Base-by-base conservation (phyloP, 768 basidiomycete genomes). In the Amanita rimosa region DNA sequence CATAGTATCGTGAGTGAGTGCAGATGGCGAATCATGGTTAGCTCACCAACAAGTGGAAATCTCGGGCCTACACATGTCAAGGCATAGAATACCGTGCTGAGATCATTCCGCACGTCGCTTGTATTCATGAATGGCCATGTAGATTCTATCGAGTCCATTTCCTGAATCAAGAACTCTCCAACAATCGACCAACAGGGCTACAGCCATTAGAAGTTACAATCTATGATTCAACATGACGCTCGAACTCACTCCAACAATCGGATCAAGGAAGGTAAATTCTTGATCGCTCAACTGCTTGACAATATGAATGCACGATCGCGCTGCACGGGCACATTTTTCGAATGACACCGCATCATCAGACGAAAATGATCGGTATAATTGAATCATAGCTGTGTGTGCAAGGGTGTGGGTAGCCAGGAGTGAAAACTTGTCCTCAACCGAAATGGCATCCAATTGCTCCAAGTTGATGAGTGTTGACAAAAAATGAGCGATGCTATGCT, bases 231-330 rank as follows among this genome's bases (percentile, higher is more conserved):
- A 34, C 49, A 38, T 37, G 52, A 46, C 10, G 39, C 34, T 34
- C 17, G 29, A 14, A 36, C 83, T 54, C 67, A 87, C 85, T 45
- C 81, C 83, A 53, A 87, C 71, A 53, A 87, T 76, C 21, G 85
- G 85, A 64, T 89, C 85, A n/a, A 87, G 70, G 62, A 78, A 82
- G 34, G 75, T 72, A 53, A 76, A 82, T 56, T 87, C 84, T 55
- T 72, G 62, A 21, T 85, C 81, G 21, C 70, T 62, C 48, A 86
- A 68, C 52, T 78, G 75, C 56, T 79, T 80, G 58, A 81, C 72
- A 57, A 87, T 64, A 35, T 74, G 66, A 45, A 78, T 72, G 53
- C 76, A 75, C 31, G 76, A 67, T 46, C 78, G 73, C 16, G 85
- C 81, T 22, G 84, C 80, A 34, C 67, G 72, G 39, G 81, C 65